A percentile compares a stretch with the other conserved stretches of the same genome.
Conservation (phyloP, 768 basidiomycete genomes). For the Lactarius sanguifluus region DNA sequence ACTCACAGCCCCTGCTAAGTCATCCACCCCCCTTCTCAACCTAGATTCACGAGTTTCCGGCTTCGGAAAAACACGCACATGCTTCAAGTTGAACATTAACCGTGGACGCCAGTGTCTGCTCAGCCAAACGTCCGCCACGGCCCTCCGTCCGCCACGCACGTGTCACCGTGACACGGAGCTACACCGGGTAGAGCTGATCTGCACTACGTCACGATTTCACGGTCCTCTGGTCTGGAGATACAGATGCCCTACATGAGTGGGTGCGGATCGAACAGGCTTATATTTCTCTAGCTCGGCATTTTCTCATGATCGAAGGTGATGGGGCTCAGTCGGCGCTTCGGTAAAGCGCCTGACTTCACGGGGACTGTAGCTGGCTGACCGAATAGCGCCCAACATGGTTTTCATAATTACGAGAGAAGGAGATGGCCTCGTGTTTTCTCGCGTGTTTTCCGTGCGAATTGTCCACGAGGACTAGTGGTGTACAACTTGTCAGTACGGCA, state of each 20-base stretch:
- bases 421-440: conserved; percentile 8
- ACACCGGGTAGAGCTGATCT: neutral
- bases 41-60: neutral
- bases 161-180: neutral
- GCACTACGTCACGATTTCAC: neutral
- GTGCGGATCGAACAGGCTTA: neutral
- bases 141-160: too few species aligned
- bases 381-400: conserved; percentile 10
- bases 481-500: neutral
- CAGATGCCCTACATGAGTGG: neutral
- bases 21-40: neutral
- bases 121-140: neutral
- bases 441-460: conserved; percentile 6
- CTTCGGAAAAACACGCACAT: neutral
- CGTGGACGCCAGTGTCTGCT: neutral
- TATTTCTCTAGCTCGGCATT: neutral
- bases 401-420: conserved; percentile 25
- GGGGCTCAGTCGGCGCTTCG: neutral
- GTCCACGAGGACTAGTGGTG: neutral
- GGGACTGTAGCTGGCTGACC: neutral
- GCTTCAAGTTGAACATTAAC: neutral
- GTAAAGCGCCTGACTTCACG: neutral
- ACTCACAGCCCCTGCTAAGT: neutral
- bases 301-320: neutral
- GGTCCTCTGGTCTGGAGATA: neutral